These are phyloP conservation scores for Russula vinacea DNA, from an alignment of 768 basidiomycete species.

Conservation along the genomic window DNA sequence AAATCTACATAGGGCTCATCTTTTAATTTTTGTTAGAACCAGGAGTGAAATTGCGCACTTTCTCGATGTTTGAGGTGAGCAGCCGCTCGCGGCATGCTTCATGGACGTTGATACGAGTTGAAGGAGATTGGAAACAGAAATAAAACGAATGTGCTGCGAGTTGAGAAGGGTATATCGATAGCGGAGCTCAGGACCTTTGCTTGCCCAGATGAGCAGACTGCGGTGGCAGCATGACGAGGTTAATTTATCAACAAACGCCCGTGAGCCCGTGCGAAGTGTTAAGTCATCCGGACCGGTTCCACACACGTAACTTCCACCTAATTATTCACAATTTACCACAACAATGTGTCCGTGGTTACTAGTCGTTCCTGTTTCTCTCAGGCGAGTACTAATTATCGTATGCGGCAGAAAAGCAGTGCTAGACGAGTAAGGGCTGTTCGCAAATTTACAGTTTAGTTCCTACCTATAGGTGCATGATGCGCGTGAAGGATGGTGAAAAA, in stretches of 20 bases:
- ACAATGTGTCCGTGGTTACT: no score
- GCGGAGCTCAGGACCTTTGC: constrained; percentile 19
- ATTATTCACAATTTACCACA: no score
- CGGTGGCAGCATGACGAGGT: constrained; percentile 19
- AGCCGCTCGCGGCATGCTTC: constrained; percentile 24
- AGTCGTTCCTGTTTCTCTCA: no score
- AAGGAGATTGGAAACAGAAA: not conserved
- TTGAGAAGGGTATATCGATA: constrained; percentile 24
- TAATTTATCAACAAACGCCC: constrained; percentile 8
- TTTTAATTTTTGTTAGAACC: not conserved
- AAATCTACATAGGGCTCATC: constrained; percentile 32
- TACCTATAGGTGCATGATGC: no score
- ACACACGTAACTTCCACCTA: no score
- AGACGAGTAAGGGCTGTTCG: no score
- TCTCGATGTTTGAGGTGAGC: constrained; percentile 16
- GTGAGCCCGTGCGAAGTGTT: constrained; percentile 18
- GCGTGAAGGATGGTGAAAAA: no score
- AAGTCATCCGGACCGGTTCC: constrained; percentile 14
- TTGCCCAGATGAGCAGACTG: constrained; percentile 25
- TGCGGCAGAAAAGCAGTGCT: not conserved
- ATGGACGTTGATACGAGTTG: constrained; percentile 7
- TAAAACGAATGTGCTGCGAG: constrained; percentile 2
- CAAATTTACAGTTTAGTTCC: no score
- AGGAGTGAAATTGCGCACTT: not conserved
- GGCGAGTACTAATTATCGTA: no score